Evolutionary conservation across 768 basidiomycete species (phyloP).

Genomic region (Lactarius vividus): DNA sequence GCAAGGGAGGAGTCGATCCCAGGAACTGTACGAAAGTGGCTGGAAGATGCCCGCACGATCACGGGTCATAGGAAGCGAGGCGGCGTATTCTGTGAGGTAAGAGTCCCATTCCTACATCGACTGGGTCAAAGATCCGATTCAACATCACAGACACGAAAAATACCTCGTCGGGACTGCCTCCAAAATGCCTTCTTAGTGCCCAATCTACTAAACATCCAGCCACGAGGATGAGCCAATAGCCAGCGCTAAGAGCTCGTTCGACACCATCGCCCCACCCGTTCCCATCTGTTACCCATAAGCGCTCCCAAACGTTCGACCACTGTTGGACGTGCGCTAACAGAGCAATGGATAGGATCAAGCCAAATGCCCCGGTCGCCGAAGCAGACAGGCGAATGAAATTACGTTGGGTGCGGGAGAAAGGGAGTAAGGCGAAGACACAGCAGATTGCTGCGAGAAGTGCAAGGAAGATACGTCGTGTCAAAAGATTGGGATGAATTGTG

Average conservation of each 20-base stretch:
- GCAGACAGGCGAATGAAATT: constrained; percentile 49
- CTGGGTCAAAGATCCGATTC: neutral
- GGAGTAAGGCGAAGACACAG: constrained; percentile 44
- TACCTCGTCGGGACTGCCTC: constrained; percentile 70
- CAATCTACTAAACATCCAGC: constrained; percentile 52
- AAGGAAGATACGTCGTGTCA: constrained; percentile 46
- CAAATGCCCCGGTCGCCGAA: constrained; percentile 56
- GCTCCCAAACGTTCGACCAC: constrained; percentile 64
- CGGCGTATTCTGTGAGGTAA: constrained; percentile 58
- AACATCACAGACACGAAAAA: constrained; percentile 13
- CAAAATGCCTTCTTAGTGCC: constrained; percentile 51
- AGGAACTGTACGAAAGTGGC: constrained; percentile 48
- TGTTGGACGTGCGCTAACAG: constrained; percentile 47
- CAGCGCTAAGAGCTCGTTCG: constrained; percentile 60
- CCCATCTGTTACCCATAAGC: constrained; percentile 51
- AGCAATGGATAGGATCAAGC: constrained; percentile 51
- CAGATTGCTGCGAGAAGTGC: constrained; percentile 40
- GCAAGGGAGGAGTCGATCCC: constrained; percentile 47
- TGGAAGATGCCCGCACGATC: constrained; percentile 57
- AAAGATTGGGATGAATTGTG: constrained; percentile 52
- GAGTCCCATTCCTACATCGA: constrained; percentile 60
- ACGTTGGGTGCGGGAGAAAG: constrained; percentile 45
- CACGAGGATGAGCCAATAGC: constrained; percentile 50
- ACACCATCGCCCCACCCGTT: constrained; percentile 51
- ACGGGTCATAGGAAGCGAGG: constrained; percentile 44